Percentiles rank a stretch among this genome's conserved stretches.
These are phyloP conservation scores for Chaetomiaceae sp. DNA, from an alignment of 2,329 filamentous ascomycete species.

Conservation along the genomic window DNA sequence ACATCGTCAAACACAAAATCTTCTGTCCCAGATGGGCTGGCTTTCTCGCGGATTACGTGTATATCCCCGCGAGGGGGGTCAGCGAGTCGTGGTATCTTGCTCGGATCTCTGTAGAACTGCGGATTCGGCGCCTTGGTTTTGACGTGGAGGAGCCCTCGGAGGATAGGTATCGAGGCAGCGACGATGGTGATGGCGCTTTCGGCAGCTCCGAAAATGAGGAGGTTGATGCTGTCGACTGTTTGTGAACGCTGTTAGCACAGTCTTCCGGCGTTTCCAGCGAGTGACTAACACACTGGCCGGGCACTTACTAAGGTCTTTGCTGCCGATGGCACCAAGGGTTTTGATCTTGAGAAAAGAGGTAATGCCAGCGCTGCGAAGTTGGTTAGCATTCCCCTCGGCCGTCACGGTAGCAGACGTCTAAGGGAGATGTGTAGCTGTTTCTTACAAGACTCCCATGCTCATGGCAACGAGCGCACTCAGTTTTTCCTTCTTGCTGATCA, in stretches of 20 bases:
- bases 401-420: background rate
- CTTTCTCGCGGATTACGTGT: too few species aligned
- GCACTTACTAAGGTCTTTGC: constrained; percentile 2
- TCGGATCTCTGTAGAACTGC: background rate
- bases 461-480: constrained; percentile 35
- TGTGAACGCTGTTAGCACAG: background rate
- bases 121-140: background rate
- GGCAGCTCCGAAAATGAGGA: constrained; percentile 3
- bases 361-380: constrained; percentile 1
- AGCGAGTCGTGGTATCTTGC: too few species aligned
- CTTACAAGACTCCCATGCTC: constrained; percentile 35
- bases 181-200: constrained; percentile 14
- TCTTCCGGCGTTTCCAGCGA: background rate
- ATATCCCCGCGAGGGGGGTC: too few species aligned
- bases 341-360: constrained; percentile 10
- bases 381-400: background rate
- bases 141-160: background rate
- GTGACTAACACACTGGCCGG: background rate
- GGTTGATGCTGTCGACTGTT: constrained; percentile 4
- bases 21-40: too few species aligned
- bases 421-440: background rate
- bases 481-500: constrained; percentile 34
- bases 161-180: constrained; percentile 8
- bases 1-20: too few species aligned
- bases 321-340: background rate